Conservation (phyloP, 306 rosid genomes). For the Parietaria judaica region DNA sequence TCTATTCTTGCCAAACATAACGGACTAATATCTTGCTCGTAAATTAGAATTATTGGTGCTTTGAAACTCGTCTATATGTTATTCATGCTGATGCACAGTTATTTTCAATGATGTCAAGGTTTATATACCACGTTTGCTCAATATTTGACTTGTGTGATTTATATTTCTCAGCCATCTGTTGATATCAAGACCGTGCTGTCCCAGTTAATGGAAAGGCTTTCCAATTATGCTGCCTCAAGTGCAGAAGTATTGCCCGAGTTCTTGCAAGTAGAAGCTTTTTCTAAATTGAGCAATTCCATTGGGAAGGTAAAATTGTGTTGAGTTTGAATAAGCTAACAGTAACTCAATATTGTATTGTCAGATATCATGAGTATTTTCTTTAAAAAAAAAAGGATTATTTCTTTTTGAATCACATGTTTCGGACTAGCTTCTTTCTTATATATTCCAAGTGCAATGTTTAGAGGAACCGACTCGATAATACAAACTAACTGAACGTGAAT, state of each 20-base stretch:
- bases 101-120: constrained; percentile 10
- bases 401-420: not conserved
- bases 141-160: constrained; percentile 8
- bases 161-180: constrained; percentile 61
- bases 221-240: constrained; percentile 96
- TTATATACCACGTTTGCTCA: constrained; percentile 3
- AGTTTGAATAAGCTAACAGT: not conserved
- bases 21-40: not conserved
- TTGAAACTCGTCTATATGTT: not conserved
- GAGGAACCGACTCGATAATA: too few relatives aligned
- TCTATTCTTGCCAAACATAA: not conserved
- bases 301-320: constrained; percentile 63
- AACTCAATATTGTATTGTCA: not conserved
- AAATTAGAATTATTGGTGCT: not conserved
- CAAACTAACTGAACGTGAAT: too few relatives aligned
- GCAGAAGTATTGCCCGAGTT: constrained; percentile 92
- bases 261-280: constrained; percentile 97
- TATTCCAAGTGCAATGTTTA: not conserved
- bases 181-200: constrained; percentile 95
- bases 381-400: too few relatives aligned
- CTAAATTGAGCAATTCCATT: constrained; percentile 87
- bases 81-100: not conserved
- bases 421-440: not conserved
- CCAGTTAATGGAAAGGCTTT: constrained; percentile 95
- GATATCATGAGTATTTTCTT: not conserved